phyloP scores from a whole-genome alignment of 2,329 filamentous ascomycete genomes.

The Polytolypa hystricis region DNA sequence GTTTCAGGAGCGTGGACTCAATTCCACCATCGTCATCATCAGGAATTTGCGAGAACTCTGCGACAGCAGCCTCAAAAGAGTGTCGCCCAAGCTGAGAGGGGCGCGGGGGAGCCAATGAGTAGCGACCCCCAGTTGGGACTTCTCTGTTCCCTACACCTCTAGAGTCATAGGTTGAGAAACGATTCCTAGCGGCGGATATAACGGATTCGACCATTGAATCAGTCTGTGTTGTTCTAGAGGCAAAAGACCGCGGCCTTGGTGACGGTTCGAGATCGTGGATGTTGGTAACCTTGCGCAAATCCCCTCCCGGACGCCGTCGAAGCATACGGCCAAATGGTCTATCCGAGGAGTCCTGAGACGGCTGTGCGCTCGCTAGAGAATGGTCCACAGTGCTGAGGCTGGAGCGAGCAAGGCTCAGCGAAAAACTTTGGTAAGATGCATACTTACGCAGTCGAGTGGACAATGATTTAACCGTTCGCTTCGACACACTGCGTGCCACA shows the following conservation, averaged over 20 bases:
- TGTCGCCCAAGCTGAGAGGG: constrained; percentile 47
- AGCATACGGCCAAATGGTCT: constrained; percentile 42
- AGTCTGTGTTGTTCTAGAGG: constrained; percentile 27
- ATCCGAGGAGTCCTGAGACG: constrained; percentile 13
- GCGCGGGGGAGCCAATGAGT: constrained; percentile 38
- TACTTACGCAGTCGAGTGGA: constrained; percentile 33
- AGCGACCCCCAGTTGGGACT: constrained; percentile 24
- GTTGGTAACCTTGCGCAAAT: constrained; percentile 57
- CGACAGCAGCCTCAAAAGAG: constrained; percentile 82
- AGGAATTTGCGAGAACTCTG: constrained; percentile 75
- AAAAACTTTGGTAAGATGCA: constrained; percentile 34
- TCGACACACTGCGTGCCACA: constrained; percentile 16
- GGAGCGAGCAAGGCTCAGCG: constrained; percentile 22
- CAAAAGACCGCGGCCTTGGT: constrained; percentile 25
- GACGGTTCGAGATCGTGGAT: constrained; percentile 49
- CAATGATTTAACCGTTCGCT: constrained; percentile 19
- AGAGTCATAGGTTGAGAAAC: constrained; percentile 4
- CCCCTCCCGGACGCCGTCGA: constrained; percentile 62
- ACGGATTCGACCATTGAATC: constrained; percentile 22
- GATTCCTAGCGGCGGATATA: constrained; percentile 16
- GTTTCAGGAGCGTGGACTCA: constrained; percentile 81
- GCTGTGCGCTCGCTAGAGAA: constrained; percentile 5
- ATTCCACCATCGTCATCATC: constrained; percentile 84
- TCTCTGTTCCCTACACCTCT: constrained; percentile 10
- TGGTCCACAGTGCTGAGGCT: constrained; percentile 14